These are phyloP conservation scores for Avena insularis DNA, from an alignment of 176 grass and related monocot genomes.

Conservation along the genomic window DNA sequence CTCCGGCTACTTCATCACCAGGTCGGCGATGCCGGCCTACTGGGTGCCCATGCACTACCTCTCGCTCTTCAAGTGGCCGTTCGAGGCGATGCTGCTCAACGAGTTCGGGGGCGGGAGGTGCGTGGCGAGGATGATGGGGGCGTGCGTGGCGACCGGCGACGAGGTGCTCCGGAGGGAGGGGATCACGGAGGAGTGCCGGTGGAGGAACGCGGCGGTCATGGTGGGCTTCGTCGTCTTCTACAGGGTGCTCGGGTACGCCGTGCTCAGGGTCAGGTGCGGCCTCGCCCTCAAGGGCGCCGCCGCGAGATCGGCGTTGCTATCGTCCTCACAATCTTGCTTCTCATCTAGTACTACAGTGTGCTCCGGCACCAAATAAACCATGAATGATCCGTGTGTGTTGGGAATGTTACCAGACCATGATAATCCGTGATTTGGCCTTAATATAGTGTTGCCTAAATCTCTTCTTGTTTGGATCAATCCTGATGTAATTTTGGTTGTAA, in stretches of 20 bases:
- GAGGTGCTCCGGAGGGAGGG: conserved; percentile 71
- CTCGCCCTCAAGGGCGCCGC: conserved; percentile 44
- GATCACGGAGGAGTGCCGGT: conserved; percentile 59
- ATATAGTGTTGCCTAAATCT: not conserved
- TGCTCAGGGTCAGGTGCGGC: conserved; percentile 61
- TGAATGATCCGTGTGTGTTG: not conserved
- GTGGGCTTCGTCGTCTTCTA: conserved; percentile 64
- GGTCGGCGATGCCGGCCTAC: conserved; percentile 65
- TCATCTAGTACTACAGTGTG: not conserved
- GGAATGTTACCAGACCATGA: too few species aligned
- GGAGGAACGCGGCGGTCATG: conserved; percentile 77
- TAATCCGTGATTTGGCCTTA: not conserved
- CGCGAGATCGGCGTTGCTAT: not conserved
- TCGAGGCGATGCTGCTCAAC: conserved; percentile 78
- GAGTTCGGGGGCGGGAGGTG: conserved; percentile 66
- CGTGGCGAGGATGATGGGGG: conserved; percentile 50
- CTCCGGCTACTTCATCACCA: conserved; percentile 86
- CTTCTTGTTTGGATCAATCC: not conserved
- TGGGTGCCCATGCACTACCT: conserved; percentile 93
- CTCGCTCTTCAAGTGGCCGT: conserved; percentile 85
- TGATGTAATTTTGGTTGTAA: not conserved
- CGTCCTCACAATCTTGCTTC: not conserved
- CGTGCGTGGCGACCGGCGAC: conserved; percentile 66
- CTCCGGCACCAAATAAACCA: not conserved
- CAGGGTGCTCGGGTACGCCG: conserved; percentile 64